Percentiles rank a stretch among this genome's conserved stretches.
Evolutionary conservation across 2,329 filamentous ascomycete genomes (phyloP).

Genomic region (Ophiocordyceps camponoti-floridani): DNA sequence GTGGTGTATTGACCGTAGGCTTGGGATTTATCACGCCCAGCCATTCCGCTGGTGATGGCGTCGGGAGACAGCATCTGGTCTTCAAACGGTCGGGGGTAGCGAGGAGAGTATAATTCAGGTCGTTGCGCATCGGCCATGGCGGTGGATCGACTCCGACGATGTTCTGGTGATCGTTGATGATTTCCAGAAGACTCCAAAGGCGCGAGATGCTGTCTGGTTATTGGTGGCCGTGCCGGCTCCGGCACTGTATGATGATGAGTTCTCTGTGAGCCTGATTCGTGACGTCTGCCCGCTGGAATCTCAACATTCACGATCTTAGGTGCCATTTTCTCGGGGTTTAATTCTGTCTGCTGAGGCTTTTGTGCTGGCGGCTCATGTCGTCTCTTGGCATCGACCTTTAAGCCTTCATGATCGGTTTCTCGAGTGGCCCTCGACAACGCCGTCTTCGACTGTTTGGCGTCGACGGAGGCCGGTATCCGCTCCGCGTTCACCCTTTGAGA

Average conservation of each 20-base stretch:
- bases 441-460: background rate
- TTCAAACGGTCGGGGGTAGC: conserved; percentile 10
- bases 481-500: background rate
- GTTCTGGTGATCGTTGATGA: conserved; percentile 10
- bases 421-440: background rate
- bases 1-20: conserved; percentile 8
- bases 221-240: conserved; percentile 10
- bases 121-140: conserved; percentile 9
- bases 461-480: background rate
- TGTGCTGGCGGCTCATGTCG: background rate
- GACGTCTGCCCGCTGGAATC: background rate
- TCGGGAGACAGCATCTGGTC: conserved; percentile 23
- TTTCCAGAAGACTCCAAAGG: conserved; percentile 23
- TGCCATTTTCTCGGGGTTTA: background rate
- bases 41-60: conserved; percentile 20
- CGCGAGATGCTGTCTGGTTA: conserved; percentile 22
- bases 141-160: conserved; percentile 18
- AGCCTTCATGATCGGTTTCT: background rate
- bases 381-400: background rate
- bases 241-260: conserved; percentile 3
- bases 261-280: background rate
- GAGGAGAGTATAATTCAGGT: conserved; percentile 14
- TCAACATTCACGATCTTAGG: background rate
- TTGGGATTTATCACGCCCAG: conserved; percentile 23
- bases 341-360: background rate